Evolutionary conservation across 2,329 filamentous ascomycete genomes (phyloP), one percentile per base, ranked within the genome.

Genomic region (Aspergillus viridinutans): DNA sequence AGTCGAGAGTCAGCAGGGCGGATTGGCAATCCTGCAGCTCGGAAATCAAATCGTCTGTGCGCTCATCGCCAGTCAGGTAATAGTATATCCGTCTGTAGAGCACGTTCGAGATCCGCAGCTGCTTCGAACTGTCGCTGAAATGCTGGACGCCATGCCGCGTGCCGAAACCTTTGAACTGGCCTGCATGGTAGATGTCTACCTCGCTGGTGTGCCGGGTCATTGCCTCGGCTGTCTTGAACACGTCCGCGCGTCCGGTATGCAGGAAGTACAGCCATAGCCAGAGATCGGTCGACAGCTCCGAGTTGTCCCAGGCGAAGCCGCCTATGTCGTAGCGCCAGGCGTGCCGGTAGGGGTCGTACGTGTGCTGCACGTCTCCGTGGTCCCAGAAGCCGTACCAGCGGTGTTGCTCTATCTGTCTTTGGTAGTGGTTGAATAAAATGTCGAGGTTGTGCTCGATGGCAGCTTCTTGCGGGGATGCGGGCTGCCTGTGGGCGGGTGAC

Each of bases 301-400:
- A 84, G 64, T 87, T 87, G 50, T 86, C 84, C 85, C 85, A 87
- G 0, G 83, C 84, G 57, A 83, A 87, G 0, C 85, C 85, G 3
- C 85, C 85, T 20, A 87, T 69, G 49, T 87, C 85, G 55, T 86
- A 87, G 1, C 83, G 78, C 85, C 85, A 87, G 0, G 75, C 76
- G 59, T 86, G 84, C 4, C 84, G 74, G 65, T 85, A 80, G 0
- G 67, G 61, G 52, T 87, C 84, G 58, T 87, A 87, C 0, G 83
- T 82, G 62, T 87, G 85, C 76, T 84, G 83, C 43, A 87, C 77
- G 60, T 87, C 85, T 1, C 85, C 85, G 54, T 85, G 76, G 58
- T 87, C 83, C 68, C 80, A 80, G 72, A 86, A 86, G 0, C 85
- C 85, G 60, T 86, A 87, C 84, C 84, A 87, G 10, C 80, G 72